These are phyloP conservation scores for Globisporangium lucens DNA, from an alignment of 352 stramenopile species.

Conservation along the genomic window DNA sequence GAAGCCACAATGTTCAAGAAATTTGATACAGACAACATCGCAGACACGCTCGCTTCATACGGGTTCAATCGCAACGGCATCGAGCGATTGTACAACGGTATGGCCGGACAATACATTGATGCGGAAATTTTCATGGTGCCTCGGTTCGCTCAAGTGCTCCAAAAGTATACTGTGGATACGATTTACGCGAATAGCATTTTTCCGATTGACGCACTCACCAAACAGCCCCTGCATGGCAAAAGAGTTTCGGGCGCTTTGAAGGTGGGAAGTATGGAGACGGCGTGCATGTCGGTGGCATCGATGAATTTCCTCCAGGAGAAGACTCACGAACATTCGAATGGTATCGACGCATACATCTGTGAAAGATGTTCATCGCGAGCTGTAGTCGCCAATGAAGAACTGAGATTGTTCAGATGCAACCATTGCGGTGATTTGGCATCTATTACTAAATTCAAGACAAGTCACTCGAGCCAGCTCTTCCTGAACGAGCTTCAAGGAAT, in stretches of 20 bases:
- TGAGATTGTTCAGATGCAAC: slow-evolving; percentile 11
- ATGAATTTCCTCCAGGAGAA: not conserved
- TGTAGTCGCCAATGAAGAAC: not conserved
- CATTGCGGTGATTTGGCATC: slow-evolving; percentile 9
- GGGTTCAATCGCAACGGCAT: not conserved
- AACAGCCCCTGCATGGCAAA: too few relatives aligned
- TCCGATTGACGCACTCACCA: not conserved
- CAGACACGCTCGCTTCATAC: not conserved
- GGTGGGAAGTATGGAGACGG: not conserved
- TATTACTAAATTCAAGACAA: slow-evolving; percentile 11
- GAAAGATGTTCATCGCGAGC: not conserved
- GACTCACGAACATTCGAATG: not conserved
- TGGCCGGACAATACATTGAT: not conserved
- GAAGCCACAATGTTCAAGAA: not conserved
- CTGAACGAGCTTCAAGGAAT: slow-evolving; percentile 7
- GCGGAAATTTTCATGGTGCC: not conserved
- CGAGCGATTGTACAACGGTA: not conserved
- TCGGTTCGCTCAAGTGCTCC: not conserved
- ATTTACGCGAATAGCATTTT: not conserved
- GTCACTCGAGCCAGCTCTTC: slow-evolving; percentile 7
- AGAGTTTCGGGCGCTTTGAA: too few relatives aligned
- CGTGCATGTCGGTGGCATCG: not conserved
- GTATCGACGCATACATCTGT: not conserved
- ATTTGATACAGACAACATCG: not conserved
- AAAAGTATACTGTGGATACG: not conserved